phyloP scores from a whole-genome alignment of 495 filamentous ascomycete species.

The Aspergillus heteromorphus region DNA sequence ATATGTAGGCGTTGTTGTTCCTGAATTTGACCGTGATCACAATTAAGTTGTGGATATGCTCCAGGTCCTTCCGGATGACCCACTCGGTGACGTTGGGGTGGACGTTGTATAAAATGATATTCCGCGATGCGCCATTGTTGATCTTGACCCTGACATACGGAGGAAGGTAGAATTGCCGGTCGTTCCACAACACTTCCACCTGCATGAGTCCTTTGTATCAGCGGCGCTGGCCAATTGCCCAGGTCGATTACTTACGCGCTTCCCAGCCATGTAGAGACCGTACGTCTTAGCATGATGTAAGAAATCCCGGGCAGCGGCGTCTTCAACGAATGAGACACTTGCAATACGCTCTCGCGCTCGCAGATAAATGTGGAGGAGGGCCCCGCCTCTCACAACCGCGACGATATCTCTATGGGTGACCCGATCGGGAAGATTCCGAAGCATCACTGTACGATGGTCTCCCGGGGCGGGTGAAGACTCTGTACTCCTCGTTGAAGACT shows the following conservation, averaged over 20 bases:
- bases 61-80: conserved; percentile 64
- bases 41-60: conserved; percentile 76
- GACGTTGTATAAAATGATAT: conserved; percentile 60
- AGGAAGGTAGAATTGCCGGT: conserved; percentile 66
- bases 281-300: conserved; percentile 57
- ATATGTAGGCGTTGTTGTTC: conserved; percentile 55
- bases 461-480: conserved; percentile 9
- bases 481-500: conserved; percentile 26
- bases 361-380: conserved; percentile 64
- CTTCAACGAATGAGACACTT: conserved; percentile 65
- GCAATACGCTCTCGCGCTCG: conserved; percentile 57
- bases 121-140: conserved; percentile 67
- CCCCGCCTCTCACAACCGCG: conserved; percentile 61
- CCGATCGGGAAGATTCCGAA: conserved; percentile 59
- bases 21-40: conserved; percentile 61
- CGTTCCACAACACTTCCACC: conserved; percentile 67
- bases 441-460: conserved; percentile 55
- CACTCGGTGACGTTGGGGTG: conserved; percentile 56
- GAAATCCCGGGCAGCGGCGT: conserved; percentile 58
- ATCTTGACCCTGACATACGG: conserved; percentile 64
- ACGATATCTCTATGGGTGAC: conserved; percentile 63
- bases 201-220: conserved; percentile 21
- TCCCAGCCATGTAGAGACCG: conserved; percentile 64
- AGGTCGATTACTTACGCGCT: conserved; percentile 50
- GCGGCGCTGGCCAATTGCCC: neutral